Evolutionary conservation across 2,329 filamentous ascomycete genomes (phyloP), one percentile per base, ranked within the genome.

Genomic region (Sporothrix inflata): DNA sequence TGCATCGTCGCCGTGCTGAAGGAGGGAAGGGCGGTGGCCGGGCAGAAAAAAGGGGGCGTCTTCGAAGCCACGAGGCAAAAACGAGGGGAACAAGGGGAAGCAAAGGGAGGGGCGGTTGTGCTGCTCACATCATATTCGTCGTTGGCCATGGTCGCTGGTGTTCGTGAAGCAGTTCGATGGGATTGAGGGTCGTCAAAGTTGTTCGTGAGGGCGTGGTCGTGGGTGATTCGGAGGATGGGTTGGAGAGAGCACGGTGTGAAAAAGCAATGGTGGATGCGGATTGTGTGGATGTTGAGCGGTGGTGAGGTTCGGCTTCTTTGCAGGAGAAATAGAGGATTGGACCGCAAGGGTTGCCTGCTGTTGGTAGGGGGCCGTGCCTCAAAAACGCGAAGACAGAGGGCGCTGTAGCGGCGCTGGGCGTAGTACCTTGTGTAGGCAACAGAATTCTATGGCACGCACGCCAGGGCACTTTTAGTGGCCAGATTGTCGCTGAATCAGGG

Each of bases 101-200:
- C 21, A 51, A 45, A 61, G 51, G 70, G 70, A 55, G 38, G 47
- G 34, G 61, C 19, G 71, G 34, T 19, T 8, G 8, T 38, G 63
- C 72, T 71, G 82, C 94, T 88, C 87, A 98, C 95, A 91, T 99
- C 96, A 87, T 99, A 99, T 88, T 99, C 96, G 89, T 99, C 96
- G 91, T 98, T 99, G 81, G 95, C 96, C 96, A 98, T 99, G 72
- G 70, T 72, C 47, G 63, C 70, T 57, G 61, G 8, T 63, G 24
- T 21, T 65, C 38, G 40, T 72, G 27, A 40, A 42, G 51, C 24
- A 53, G 45, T 24, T 61, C 38, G 45, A 27, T 53, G 40, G 16
- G 53, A 61, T 69, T 2, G 19, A 16, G 47, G 40, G 60, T 30
- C 30, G 57, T 66, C 24, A 30, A 51, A 16, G 38, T 57, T 47